Evolutionary conservation across 805 yeast genomes (phyloP), one percentile per base, ranked within the genome.

Genomic region (Suhomyces pyralidae): DNA sequence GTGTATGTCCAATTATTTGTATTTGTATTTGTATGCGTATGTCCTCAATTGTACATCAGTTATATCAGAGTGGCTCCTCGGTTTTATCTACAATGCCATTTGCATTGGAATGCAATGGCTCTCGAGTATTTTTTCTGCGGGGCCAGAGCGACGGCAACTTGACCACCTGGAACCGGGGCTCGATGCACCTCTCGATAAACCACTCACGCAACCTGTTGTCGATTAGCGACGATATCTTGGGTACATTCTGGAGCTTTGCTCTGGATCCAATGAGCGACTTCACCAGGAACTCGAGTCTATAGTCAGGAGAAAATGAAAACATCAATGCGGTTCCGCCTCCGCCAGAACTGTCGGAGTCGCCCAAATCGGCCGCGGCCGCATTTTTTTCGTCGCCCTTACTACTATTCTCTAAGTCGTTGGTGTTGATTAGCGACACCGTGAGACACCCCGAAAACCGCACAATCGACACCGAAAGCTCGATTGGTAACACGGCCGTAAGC

Each of bases 111-210:
- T 52, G 55, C n/a, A 57, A 59, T 9, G 60, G 51, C 40, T 72
- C 75, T 48, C 74, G 59, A 2, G 77, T 73, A 49, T 72, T 73
- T 50, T 71, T 67, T 38, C 71, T 63, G 46, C 77, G 57, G 5
- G 96, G 96, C 97, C 97, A 91, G 64, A 92, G 71, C 46, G 90
- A 86, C 3, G 98, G 99, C 30, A 94, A 69, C 61, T 80, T 80
- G 28, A 94, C 83, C 47, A 90, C 86, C 66, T 92, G 97, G 62
- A 86, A 93, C 59, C 96, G 79, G 1, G 99, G 99, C 58, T 90
- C 96, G 10, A 94, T 94, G 64, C 97, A 90, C 56, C 97, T 77
- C 60, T 93, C 97, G 15, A 85, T 84, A 64, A 94, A 92, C 96
- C 97, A 91, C 51, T 84, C 84, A 56, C 94, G 79, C 40, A 94